Evolutionary conservation across 2,329 filamentous ascomycete genomes (phyloP), one percentile per base, ranked within the genome.

Genomic region (Penicillium sp.): DNA sequence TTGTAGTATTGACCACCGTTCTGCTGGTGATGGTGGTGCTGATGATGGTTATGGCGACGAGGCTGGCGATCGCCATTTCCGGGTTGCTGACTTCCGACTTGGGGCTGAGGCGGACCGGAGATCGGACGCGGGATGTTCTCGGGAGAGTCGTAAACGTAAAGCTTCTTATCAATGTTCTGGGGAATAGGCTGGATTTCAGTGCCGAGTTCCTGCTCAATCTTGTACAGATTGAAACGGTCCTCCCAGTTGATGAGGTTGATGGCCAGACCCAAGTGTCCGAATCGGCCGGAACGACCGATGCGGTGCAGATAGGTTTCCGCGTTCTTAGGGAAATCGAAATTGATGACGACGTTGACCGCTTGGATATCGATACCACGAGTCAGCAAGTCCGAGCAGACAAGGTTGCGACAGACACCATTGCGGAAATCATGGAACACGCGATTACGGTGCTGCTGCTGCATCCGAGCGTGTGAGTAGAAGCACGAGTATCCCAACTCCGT

Each of bases 211-310:
- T 95, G 89, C 74, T 99, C 94, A 64, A 99, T 99, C 72, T 95
- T 95, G 80, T 99, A 99, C 18, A 99, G 82, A 74, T 97, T 99
- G 82, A 96, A 97, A 26, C 94, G 86, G 72, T 99, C 94, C 52
- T 99, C 94, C 94, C 94, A 99, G 74, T 95, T 97, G 81, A 99
- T 99, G 71, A 99, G 80, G 76, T 99, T 99, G 71, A 99, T 99
- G 59, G 95, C 95, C 62, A 99, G 80, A 82, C 94, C 94, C 68
- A 97, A 82, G 76, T 99, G 94, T 61, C 94, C 94, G 71, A 96
- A 99, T 61, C 94, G 90, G 62, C 94, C 94, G 47, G 94, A 99
- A 70, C 94, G 90, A 79, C 94, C 94, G 70, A 99, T 99, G 63
- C 94, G 90, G 77, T 99, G 94, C 52, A 99, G 85, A 70, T 99